Conservation (phyloP, 208 protist species). For the Trypanosomatidae sp. region DNA sequence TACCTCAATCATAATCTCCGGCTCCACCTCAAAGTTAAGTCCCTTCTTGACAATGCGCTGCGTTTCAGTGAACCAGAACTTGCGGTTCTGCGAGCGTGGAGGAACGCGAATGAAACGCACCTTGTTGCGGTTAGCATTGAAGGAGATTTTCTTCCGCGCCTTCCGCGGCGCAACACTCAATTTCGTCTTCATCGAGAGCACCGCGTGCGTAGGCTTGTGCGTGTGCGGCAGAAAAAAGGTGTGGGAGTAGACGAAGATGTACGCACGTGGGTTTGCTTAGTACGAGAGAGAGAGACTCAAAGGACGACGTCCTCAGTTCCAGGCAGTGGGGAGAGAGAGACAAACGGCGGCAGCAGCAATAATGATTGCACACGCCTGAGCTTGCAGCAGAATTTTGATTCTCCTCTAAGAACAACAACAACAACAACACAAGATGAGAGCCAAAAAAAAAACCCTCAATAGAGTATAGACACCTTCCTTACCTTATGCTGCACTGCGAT, state of each 20-base stretch:
- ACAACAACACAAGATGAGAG: neutral
- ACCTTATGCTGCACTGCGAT: neutral
- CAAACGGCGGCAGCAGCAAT: too few relatives aligned
- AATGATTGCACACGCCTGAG: neutral
- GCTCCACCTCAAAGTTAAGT: conserved; percentile 73
- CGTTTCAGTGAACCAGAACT: conserved; percentile 84
- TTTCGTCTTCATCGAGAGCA: neutral
- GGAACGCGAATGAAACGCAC: conserved; percentile 76
- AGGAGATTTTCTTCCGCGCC: conserved; percentile 50
- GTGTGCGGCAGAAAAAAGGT: neutral
- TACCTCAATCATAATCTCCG: conserved; percentile 55
- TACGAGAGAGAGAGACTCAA: neutral
- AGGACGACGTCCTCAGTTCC: neutral
- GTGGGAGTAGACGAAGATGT: neutral
- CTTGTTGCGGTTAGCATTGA: conserved; percentile 61
- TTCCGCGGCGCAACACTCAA: conserved; percentile 4
- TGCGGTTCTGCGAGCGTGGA: conserved; percentile 65
- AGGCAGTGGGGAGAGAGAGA: neutral
- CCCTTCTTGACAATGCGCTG: conserved; percentile 75
- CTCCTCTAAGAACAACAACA: neutral
- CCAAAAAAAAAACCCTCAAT: too few relatives aligned
- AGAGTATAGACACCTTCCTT: neutral
- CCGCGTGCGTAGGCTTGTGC: neutral
- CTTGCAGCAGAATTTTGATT: too few relatives aligned
- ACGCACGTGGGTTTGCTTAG: neutral